Base-by-base conservation (phyloP, 805 yeast genomes). In the Candida sanyiensis region DNA sequence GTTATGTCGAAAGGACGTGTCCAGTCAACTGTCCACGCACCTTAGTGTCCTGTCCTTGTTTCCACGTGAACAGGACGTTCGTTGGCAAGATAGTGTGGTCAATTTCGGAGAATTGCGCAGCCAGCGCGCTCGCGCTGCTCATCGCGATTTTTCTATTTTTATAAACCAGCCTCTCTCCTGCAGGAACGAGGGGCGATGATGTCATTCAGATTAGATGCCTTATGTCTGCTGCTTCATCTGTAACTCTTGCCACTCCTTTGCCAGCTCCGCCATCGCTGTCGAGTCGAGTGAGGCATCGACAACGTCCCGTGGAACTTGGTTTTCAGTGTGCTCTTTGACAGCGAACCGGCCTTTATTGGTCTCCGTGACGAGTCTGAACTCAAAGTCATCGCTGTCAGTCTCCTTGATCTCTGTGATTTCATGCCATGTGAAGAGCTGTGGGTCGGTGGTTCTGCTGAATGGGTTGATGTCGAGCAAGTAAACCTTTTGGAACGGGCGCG, bases 241-340 rank as follows among this genome's bases (percentile, higher is more conserved):
- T 29, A 69, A 42, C 34, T 69, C 69, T 27, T 61, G 56, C 87
- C 87, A 82, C 41, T 76, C 68, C 42, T 67, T 67, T 1, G 83
- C 77, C 46, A 84, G 61, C 36, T 82, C 88, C 10, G 75, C 78
- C 72, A 87, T 80, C 0, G 82, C 73, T 16, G 70, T 67, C 0
- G 89, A 72, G 48, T 83, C 79, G 49, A 77, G 52, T 24, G 84
- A 70, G 2, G 96, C 96, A 56, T 87, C 93, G 4, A 93, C 83
- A 16, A 93, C 77, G 52, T 93, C 99, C 37, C 73, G 69, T 0
- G 99, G 99, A 3, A 93, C 96, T 52, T 85, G 89, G 57, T 80
- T 86, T 51, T 90, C 95, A 2, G 95, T 76, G 54, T 86, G 90
- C 35, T 86, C 95, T 47, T 83, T 85, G 0, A 77, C 62, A 0